phyloP scores from a whole-genome alignment of 129 eudicot species.

The Centaurea solstitialis region DNA sequence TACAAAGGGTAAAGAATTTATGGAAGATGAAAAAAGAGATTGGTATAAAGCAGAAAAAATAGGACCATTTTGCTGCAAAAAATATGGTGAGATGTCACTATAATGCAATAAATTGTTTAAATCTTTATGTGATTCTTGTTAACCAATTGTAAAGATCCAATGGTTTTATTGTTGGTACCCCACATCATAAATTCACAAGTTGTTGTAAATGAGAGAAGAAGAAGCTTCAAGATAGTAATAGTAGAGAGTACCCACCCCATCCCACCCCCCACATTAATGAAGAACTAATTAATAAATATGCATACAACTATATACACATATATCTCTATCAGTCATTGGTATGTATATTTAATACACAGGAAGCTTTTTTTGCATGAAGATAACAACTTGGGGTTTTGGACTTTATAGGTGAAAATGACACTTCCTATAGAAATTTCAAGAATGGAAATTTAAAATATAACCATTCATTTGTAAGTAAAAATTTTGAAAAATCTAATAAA shows the following conservation, averaged over 20 bases:
- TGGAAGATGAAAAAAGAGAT: constrained; percentile 23
- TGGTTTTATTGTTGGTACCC: constrained; percentile 21
- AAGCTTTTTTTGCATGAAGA: neutral
- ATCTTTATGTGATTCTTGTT: constrained; percentile 1
- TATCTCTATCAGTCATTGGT: neutral
- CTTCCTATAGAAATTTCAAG: constrained; percentile 9
- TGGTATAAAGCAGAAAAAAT: constrained; percentile 33
- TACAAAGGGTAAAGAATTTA: constrained; percentile 35
- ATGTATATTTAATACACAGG: neutral
- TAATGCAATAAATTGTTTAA: constrained; percentile 39
- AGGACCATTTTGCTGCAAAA: constrained; percentile 36
- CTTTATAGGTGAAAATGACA: constrained; percentile 16
- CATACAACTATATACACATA: neutral
- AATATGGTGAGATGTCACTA: constrained; percentile 50
- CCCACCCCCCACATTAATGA: constrained; percentile 24
- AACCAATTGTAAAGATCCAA: constrained; percentile 35
- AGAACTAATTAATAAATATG: constrained; percentile 16
- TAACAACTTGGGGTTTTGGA: neutral
- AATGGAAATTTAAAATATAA: neutral
- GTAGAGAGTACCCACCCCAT: constrained; percentile 15
- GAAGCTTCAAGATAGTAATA: constrained; percentile 32
- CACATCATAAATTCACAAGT: constrained; percentile 39
- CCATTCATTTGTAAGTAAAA: too few species aligned
- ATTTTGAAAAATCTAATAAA: too few species aligned
- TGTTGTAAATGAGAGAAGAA: neutral